Base-by-base conservation (phyloP, 2,329 filamentous ascomycete genomes). In the Colletotrichum agaves region DNA sequence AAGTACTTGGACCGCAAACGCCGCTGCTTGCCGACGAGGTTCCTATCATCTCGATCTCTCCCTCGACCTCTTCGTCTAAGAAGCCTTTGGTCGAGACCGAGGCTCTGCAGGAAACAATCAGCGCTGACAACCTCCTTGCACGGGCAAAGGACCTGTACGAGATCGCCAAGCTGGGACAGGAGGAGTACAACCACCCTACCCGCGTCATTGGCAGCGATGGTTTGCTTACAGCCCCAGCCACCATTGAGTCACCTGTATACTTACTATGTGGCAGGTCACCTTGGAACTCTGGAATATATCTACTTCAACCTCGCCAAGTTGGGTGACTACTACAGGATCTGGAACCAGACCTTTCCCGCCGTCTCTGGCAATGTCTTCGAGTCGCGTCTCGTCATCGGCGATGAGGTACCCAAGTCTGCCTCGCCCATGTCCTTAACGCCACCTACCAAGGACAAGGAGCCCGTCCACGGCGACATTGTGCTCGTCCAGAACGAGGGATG, bases 171-270 rank as follows among this genome's bases (percentile, higher is more conserved):
- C 80, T 84, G 59, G 84, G 85, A 11, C 79, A 85, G 68, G 80
- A 84, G 2, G 88, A 91, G 70, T 91, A 88, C 74, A 86, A 86
- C 69, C 90, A 90, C 72, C 90, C 90, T 1, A 93, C 90, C 1
- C 85, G 90, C 60, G 90, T 92, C 21, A 92, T 93, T 71, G 90
- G 90, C 33, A 91, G 88, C 70, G 74, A 85, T 75, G 88, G 88
- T 89, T 78, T 63, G 71, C 65, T 39, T 27, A 53, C 37, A 31
- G 3, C 13, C 4, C 17, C 33, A 0, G 11, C 27, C 2, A 43
- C 50, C 50, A 63, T 62, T 44, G 15, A 31, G 63, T 35, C 46
- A 60, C 53, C 44, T 19, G n/a, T 33, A 13, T 7, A 17, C 72
- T 74, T 23, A 72, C 33, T n/a, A 6, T 46, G 43, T 56, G 5